Base-by-base conservation (phyloP, 192 early-diverging fungal genomes). In the Podila epicladia region DNA sequence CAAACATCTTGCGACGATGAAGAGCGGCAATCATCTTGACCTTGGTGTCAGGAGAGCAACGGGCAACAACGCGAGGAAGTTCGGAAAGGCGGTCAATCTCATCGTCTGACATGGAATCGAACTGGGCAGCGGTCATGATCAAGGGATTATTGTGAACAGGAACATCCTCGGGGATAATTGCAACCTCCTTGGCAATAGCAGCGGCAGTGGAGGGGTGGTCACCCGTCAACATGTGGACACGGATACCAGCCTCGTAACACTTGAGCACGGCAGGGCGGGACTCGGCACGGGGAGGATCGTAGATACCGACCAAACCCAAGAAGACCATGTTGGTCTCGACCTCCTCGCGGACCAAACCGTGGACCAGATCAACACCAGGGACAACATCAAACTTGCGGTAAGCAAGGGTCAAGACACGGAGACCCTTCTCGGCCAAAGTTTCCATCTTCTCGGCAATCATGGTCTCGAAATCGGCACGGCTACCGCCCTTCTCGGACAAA, bases 21-120 rank as follows among this genome's bases (percentile, higher is more conserved):
- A 98, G 84, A 2, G 96, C 95, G 67, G 91, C 89, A 64, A 98
- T 96, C 87, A 98, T 97, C 84, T 98, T 98, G 71, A 97, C 90
- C 82, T 98, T 98, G 73, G 95, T 97, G 74, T 98, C 95, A n/a
- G 97, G 97, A 65, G 68, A 70, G 85, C 96, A 96, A 60, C 97
- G 92, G 2, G 97, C 97, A 90, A 98, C 94, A 35, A 98, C 96
- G 8, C 91, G 87, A 20, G 96, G 96, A 49, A 98, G 91, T 28
- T 95, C 91, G 3, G 75, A 82, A 29, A 97, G 82, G 20, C 86
- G 84, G 24, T 95, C 93, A 37, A 99, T 87, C 17, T 93, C 85
- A 15, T 94, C 92, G 58, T 96, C 95, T 0, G 94, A 88, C 67
- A 97, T 71, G 38, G 91, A 66, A 80, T 99, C 97, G 57, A 99